Conservation (phyloP, 2,329 filamentous ascomycete genomes). For the Reticulascus tulasneorum region DNA sequence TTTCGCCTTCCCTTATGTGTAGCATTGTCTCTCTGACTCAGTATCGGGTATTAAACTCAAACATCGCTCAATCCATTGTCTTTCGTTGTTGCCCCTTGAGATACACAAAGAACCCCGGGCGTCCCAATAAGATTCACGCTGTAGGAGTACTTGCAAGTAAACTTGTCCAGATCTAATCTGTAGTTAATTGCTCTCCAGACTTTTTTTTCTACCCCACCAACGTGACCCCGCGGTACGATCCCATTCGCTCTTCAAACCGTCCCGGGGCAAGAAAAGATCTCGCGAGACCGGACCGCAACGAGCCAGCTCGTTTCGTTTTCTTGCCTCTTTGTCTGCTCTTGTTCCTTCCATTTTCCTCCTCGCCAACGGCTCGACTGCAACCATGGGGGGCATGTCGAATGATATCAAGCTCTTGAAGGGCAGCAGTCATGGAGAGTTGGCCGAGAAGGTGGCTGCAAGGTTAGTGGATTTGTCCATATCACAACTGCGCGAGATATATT, state of each 20-base stretch:
- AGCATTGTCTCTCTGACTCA: too few species aligned
- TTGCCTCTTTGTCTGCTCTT: neutral
- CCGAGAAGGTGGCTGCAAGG: constrained; percentile 25
- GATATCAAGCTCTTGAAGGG: constrained; percentile 33
- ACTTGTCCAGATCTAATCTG: too few species aligned
- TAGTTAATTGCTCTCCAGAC: too few species aligned
- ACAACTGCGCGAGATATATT: too few species aligned
- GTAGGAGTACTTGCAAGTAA: too few species aligned
- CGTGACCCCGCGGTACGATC: constrained; percentile 13
- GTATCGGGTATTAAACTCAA: too few species aligned
- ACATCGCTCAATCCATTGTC: too few species aligned
- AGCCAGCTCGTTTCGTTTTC: constrained; percentile 1
- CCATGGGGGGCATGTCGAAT: constrained; percentile 28
- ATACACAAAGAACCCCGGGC: too few species aligned
- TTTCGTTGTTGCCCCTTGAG: too few species aligned
- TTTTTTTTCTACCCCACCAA: constrained; percentile 14
- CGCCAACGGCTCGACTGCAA: constrained; percentile 13
- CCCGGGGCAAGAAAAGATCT: constrained; percentile 8
- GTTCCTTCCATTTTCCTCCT: constrained; percentile 12
- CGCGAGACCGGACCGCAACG: constrained; percentile 3
- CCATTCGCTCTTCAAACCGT: constrained; percentile 10
- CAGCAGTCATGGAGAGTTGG: constrained; percentile 29
- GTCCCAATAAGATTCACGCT: too few species aligned
- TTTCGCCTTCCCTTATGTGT: too few species aligned
- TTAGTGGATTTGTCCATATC: too few species aligned